Evolutionary conservation across 2,329 filamentous ascomycete genomes (phyloP), one percentile per base, ranked within the genome.

Genomic region (Trichoderma guizhouense): DNA sequence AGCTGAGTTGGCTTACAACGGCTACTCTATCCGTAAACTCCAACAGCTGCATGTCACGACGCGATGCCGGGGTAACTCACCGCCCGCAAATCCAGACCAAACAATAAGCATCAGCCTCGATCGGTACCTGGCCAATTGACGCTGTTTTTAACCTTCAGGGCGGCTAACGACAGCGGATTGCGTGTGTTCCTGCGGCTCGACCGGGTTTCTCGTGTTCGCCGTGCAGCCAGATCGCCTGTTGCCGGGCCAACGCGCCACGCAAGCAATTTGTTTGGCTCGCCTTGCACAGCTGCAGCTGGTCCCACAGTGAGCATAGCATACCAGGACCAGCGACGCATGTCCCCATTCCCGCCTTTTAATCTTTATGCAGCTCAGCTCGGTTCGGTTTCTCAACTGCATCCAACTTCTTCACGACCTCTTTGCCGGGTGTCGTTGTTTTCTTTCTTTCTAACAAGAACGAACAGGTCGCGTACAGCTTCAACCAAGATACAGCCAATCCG

Each of bases 181-280:
- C 66, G 66, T 26, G 66, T 60, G 66, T 69, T 69, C 66, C 55
- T 69, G 66, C 66, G 55, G 66, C 66, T 58, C n/a, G 55, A 36
- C 47, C 58, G 68, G 68, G 60, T 30, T 70, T 61, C 60, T 57
- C 43, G 55, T 62, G 57, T 53, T 43, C 66, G 57, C 28, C 9
- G 47, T 57, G 67, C 36, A 21, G 15, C 51, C n/a, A 7, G 47
- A 47, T 57, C 68, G 51, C 36, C 51, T 64, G 30, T 74, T 72
- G 72, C 72, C n/a, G 71, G 51, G 72, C 36, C 58, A 72, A 72
- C 71, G 8, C 7, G 51, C 71, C 61, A 60, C 71, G 47, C 65
- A 64, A 36, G 53, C 51, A 12, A 53, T 65, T 65, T 72, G 71
- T 72, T 72, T 72, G 65, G 65, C 47, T 8, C 28, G 58, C 60